These are phyloP conservation scores for Venturia nashicola DNA, from an alignment of 2,329 filamentous ascomycete species.

Conservation along the genomic window DNA sequence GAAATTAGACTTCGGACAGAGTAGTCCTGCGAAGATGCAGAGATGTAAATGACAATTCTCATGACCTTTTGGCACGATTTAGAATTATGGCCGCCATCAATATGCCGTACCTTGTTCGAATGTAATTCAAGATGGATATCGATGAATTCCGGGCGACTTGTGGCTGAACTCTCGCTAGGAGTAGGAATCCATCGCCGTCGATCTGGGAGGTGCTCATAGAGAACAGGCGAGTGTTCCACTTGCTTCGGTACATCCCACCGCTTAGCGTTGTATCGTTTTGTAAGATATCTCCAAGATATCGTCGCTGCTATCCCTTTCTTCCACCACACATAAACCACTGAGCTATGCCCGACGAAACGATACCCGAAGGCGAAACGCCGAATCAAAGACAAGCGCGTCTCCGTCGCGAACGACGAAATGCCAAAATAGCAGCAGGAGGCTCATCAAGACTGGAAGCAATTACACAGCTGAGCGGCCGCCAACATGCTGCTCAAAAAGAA, in stretches of 20 bases:
- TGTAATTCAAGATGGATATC: no score
- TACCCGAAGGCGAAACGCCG: slow-evolving; percentile 24
- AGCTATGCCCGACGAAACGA: neutral
- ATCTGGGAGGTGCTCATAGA: no score
- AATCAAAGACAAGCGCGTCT: slow-evolving; percentile 51
- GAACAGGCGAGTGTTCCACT: no score
- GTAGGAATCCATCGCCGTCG: no score
- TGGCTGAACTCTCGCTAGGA: no score
- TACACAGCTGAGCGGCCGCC: slow-evolving; percentile 51
- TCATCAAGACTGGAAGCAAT: slow-evolving; percentile 62
- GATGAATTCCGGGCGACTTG: no score
- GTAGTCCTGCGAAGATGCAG: neutral
- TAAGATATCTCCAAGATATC: neutral
- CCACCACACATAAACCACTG: neutral
- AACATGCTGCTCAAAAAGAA: slow-evolving; percentile 8
- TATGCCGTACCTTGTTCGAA: no score
- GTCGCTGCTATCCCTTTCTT: neutral
- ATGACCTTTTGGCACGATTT: no score
- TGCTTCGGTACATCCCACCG: no score
- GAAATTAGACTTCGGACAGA: neutral
- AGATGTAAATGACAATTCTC: neutral
- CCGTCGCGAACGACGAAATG: slow-evolving; percentile 67
- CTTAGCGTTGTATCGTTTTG: neutral
- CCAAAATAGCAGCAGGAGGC: slow-evolving; percentile 63
- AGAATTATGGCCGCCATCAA: no score